Evolutionary conservation across 2,329 filamentous ascomycete genomes (phyloP).

Genomic region (Cercospora nicotianae): DNA sequence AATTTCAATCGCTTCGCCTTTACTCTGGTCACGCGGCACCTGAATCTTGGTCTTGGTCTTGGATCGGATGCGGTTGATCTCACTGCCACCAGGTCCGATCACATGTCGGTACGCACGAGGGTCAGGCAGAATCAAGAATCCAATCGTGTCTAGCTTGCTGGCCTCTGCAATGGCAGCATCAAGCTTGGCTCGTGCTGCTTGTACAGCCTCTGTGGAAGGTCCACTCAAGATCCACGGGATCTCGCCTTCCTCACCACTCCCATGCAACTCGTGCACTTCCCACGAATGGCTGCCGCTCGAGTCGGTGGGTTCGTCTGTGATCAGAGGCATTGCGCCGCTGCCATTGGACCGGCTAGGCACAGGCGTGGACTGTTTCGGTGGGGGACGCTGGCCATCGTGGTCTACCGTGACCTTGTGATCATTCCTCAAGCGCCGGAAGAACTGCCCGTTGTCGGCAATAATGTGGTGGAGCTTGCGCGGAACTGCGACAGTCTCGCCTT

Average conservation of each 20-base stretch:
- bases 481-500: conserved; percentile 83
- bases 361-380: conserved; percentile 60
- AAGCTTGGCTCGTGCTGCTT: conserved; percentile 76
- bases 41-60: conserved; percentile 92
- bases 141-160: conserved; percentile 68
- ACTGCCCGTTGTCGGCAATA: conserved; percentile 83
- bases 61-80: conserved; percentile 90
- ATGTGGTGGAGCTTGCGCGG: conserved; percentile 80
- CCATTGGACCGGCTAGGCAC: conserved; percentile 54
- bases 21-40: conserved; percentile 76
- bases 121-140: conserved; percentile 87
- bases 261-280: conserved; percentile 76
- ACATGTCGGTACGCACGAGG: conserved; percentile 86
- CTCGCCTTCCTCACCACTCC: conserved; percentile 58
- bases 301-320: conserved; percentile 71
- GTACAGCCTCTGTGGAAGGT: conserved; percentile 67
- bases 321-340: conserved; percentile 73
- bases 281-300: conserved; percentile 73
- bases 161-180: conserved; percentile 71
- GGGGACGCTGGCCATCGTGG: conserved; percentile 77
- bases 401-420: conserved; percentile 89
- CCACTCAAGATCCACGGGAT: conserved; percentile 91
- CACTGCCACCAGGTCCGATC: conserved; percentile 82
- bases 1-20: conserved; percentile 83
- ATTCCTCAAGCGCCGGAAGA: conserved; percentile 87